Evolutionary conservation across 306 rosid species (phyloP).

Genomic region (Acacia acuminata): DNA sequence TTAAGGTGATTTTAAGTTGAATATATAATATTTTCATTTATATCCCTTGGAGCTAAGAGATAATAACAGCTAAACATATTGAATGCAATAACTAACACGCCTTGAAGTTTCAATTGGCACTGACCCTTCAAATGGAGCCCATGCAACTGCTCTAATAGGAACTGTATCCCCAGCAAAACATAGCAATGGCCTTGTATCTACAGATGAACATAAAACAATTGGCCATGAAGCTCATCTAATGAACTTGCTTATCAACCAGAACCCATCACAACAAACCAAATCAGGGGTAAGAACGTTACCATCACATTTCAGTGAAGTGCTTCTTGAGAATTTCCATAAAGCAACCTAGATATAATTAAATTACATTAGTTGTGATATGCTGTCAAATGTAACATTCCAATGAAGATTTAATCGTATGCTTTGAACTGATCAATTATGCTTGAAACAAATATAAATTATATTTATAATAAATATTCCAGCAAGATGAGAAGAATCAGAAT

Average conservation of each 20-base stretch:
- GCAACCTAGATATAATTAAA: slow-evolving; percentile 67
- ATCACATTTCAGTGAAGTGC: slow-evolving; percentile 58
- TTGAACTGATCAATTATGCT: slow-evolving; percentile 5
- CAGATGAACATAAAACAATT: slow-evolving; percentile 35
- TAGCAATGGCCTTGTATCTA: slow-evolving; percentile 85
- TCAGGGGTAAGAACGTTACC: slow-evolving; percentile 32
- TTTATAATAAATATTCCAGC: slow-evolving; percentile 10
- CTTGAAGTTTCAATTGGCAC: slow-evolving; percentile 34
- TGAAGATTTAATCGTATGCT: slow-evolving; percentile 17
- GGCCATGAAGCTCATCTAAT: slow-evolving; percentile 18
- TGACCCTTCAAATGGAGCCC: slow-evolving; percentile 91
- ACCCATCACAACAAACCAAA: slow-evolving; percentile 25
- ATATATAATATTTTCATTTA: slow-evolving; percentile 10
- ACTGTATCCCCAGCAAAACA: slow-evolving; percentile 80
- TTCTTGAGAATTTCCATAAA: slow-evolving; percentile 79
- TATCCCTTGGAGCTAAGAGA: slow-evolving; percentile 15
- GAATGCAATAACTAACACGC: slow-evolving; percentile 15
- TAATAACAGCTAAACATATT: slow-evolving; percentile 5
- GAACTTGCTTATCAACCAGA: slow-evolving; percentile 26
- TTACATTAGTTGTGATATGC: slow-evolving; percentile 36
- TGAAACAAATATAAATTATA: slow-evolving; percentile 20
- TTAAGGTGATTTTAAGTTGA: background rate
- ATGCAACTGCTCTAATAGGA: slow-evolving; percentile 87
- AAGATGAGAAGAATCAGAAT: background rate
- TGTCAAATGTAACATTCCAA: slow-evolving; percentile 10